phyloP scores from a whole-genome alignment of 768 basidiomycete genomes.

The Tricholoma bakamatsutake region DNA sequence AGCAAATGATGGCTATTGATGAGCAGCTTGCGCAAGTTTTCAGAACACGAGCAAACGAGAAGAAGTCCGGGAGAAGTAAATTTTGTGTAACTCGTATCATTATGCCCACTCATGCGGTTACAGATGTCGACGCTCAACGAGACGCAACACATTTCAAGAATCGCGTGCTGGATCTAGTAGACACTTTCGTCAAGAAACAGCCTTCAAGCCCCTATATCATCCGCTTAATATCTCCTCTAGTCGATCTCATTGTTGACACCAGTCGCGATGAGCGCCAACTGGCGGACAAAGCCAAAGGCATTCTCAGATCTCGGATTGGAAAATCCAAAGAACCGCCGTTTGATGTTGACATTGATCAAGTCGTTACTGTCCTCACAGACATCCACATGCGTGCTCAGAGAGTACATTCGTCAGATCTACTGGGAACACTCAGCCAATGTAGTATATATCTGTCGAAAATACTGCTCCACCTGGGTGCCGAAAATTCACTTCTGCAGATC shows the following conservation, averaged over 20 bases:
- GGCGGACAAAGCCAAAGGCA: slow-evolving; percentile 79
- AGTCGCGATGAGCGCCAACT: slow-evolving; percentile 80
- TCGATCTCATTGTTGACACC: slow-evolving; percentile 65
- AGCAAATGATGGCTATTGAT: slow-evolving; percentile 97
- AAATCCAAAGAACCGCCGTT: slow-evolving; percentile 67
- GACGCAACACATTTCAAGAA: slow-evolving; percentile 97
- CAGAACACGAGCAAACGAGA: slow-evolving; percentile 55
- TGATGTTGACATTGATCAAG: slow-evolving; percentile 37
- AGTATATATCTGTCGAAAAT: slow-evolving; percentile 65
- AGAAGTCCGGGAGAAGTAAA: slow-evolving; percentile 62
- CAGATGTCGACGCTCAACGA: slow-evolving; percentile 66
- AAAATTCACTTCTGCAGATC: slow-evolving; percentile 39
- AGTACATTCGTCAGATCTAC: slow-evolving; percentile 52
- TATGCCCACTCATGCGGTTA: not conserved
- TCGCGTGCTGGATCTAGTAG: slow-evolving; percentile 91
- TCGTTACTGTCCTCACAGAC: slow-evolving; percentile 45
- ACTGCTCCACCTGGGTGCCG: slow-evolving; percentile 33
- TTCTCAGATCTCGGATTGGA: slow-evolving; percentile 67
- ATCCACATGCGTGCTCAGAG: slow-evolving; percentile 72
- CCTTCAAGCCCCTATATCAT: slow-evolving; percentile 65
- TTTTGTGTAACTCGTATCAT: not conserved
- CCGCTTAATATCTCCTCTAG: slow-evolving; percentile 66
- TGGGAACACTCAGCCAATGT: slow-evolving; percentile 61
- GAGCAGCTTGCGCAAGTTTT: slow-evolving; percentile 88
- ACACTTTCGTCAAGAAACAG: slow-evolving; percentile 75